Evolutionary conservation across 148 eudicot genomes (phyloP).

Genomic region (Amaranthus hypochondriacus): DNA sequence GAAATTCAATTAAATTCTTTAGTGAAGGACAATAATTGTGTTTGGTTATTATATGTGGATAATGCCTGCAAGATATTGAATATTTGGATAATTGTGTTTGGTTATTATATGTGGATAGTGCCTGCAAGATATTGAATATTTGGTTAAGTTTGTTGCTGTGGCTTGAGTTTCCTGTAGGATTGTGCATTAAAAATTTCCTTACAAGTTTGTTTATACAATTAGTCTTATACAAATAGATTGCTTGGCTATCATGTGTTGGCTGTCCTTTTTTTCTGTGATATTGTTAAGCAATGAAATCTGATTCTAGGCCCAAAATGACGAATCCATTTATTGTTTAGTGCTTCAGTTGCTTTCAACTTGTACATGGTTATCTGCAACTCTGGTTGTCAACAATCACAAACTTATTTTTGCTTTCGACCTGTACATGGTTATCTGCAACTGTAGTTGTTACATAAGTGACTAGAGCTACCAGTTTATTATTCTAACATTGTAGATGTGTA

Average conservation of each 20-base stretch:
- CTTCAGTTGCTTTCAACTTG: background rate
- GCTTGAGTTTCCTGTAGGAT: background rate
- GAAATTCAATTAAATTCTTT: background rate
- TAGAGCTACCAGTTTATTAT: background rate
- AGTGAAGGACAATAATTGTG: background rate
- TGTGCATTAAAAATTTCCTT: too few relatives aligned
- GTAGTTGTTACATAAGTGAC: background rate
- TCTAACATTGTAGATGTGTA: background rate
- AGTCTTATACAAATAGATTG: too few relatives aligned
- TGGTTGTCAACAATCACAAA: background rate
- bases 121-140: background rate
- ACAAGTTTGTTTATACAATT: too few relatives aligned
- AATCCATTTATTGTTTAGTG: background rate
- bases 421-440: constrained; percentile 1
- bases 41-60: too few relatives aligned
- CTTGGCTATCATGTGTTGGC: background rate
- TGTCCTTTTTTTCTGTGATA: background rate
- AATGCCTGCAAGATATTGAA: background rate
- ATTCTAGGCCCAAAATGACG: background rate
- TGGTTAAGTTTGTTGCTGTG: background rate
- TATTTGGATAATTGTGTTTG: background rate
- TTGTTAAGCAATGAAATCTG: background rate
- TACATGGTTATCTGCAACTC: constrained; percentile 1
- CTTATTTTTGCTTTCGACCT: background rate
- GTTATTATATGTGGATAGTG: background rate